Percentiles rank a stretch among this genome's conserved stretches.
phyloP scores from a whole-genome alignment of 1,284 basidiomycete genomes.

The Lentinula novae-zelandiae region DNA sequence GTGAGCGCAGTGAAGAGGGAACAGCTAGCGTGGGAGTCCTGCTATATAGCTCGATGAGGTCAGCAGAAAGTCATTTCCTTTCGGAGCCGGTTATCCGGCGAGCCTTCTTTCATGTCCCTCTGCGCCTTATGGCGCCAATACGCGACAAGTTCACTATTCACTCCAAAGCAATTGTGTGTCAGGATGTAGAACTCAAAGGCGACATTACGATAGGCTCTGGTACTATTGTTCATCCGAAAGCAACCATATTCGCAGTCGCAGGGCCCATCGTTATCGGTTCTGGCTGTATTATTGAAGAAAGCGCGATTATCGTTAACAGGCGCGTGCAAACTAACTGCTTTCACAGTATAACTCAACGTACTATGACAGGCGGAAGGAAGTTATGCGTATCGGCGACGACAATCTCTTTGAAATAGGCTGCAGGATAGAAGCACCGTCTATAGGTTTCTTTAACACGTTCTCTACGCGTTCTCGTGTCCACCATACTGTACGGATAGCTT shows the following conservation, averaged over 20 bases:
- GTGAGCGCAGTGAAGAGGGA: not conserved
- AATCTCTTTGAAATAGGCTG: conserved; percentile 94
- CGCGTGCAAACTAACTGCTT: conserved; percentile 24
- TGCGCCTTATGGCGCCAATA: conserved; percentile 31
- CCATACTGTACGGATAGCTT: conserved; percentile 72
- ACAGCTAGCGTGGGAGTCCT: not conserved
- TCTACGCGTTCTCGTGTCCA: conserved; percentile 78
- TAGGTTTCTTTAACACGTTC: conserved; percentile 85
- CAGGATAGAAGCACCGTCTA: conserved; percentile 81
- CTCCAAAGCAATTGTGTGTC: conserved; percentile 80
- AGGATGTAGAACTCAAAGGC: conserved; percentile 87
- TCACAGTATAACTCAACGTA: conserved; percentile 2
- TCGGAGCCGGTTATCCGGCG: not conserved
- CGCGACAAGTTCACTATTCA: conserved; percentile 78
- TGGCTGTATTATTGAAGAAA: conserved; percentile 90
- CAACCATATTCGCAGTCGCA: conserved; percentile 83
- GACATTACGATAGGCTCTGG: conserved; percentile 88
- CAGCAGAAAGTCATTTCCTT: not conserved
- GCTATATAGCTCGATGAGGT: not conserved
- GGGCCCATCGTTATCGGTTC: conserved; percentile 87
- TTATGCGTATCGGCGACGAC: conserved; percentile 89
- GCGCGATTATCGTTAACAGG: conserved; percentile 84
- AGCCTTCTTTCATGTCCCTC: not conserved
- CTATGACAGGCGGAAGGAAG: conserved; percentile 59
- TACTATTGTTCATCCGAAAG: conserved; percentile 93